Evolutionary conservation across 192 early-diverging fungal species (phyloP).

Genomic region (Coemansia sp.): DNA sequence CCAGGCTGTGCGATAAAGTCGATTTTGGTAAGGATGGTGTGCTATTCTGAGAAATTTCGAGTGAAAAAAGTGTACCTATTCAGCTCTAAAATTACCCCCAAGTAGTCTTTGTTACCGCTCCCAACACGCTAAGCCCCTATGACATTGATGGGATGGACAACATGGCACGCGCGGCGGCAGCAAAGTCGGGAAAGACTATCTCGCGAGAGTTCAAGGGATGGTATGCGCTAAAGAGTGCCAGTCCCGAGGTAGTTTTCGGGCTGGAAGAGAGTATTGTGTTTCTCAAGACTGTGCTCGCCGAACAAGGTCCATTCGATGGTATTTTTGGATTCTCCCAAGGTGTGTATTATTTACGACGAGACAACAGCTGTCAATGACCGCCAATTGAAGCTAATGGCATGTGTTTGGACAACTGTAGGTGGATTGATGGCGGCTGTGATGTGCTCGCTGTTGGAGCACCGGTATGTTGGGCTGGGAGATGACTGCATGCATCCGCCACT

Average conservation of each 20-base stretch:
- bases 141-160: conserved; percentile 43
- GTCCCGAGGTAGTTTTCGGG: conserved; percentile 29
- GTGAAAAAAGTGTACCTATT: background rate
- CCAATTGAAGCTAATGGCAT: background rate
- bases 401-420: conserved; percentile 15
- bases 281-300: conserved; percentile 21
- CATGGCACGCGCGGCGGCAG: conserved; percentile 22
- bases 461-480: background rate
- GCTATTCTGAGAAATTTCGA: background rate
- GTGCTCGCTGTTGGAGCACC: conserved; percentile 32
- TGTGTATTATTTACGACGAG: background rate
- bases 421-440: conserved; percentile 41
- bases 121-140: conserved; percentile 38
- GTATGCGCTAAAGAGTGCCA: conserved; percentile 33
- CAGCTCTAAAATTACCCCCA: background rate
- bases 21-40: conserved; percentile 37
- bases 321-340: conserved; percentile 51
- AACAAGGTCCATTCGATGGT: conserved; percentile 49
- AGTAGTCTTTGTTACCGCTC: conserved; percentile 43
- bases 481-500: conserved; percentile 20
- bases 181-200: conserved; percentile 17
- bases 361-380: no score
- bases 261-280: conserved; percentile 30
- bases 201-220: conserved; percentile 24
- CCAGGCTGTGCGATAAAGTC: conserved; percentile 15